Conservation (phyloP, 352 stramenopile species). For the Phytophthora uliginosa region DNA sequence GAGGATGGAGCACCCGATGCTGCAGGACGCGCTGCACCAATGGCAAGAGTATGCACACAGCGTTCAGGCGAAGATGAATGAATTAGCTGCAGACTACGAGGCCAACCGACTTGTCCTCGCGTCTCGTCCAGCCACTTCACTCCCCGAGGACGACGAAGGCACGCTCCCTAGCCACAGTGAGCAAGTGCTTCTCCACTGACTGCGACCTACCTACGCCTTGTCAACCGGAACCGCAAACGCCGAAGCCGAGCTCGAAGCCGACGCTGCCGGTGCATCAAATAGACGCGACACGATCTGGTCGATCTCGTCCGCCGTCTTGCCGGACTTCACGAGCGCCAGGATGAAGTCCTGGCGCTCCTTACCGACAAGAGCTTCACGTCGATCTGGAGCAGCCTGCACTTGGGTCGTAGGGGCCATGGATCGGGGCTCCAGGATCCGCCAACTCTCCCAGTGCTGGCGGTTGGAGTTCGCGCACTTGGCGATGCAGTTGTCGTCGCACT, state of each 20-base stretch:
- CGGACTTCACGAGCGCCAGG: constrained; percentile 36
- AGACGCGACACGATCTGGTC: constrained; percentile 38
- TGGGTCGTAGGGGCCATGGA: not conserved
- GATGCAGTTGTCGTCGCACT: constrained; percentile 23
- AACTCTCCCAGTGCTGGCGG: constrained; percentile 25
- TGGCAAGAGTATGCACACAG: constrained; percentile 35
- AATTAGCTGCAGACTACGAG: constrained; percentile 44
- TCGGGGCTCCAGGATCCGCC: constrained; percentile 37
- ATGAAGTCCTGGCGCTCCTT: constrained; percentile 33
- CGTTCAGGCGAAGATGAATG: constrained; percentile 30
- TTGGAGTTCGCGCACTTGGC: constrained; percentile 37
- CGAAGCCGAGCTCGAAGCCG: constrained; percentile 1
- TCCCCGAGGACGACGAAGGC: not conserved
- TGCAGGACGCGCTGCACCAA: constrained; percentile 35
- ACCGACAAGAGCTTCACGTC: constrained; percentile 6
- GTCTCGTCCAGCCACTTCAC: not conserved
- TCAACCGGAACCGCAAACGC: constrained; percentile 21
- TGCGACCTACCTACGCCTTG: constrained; percentile 19
- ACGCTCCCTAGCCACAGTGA: constrained; percentile 17
- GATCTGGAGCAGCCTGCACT: constrained; percentile 1
- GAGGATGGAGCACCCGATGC: constrained; percentile 30
- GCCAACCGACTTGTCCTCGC: constrained; percentile 39
- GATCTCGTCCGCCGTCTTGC: constrained; percentile 38
- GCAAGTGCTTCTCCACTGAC: constrained; percentile 6
- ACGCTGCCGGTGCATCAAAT: constrained; percentile 25